Base-by-base conservation (phyloP, 2,329 filamentous ascomycete genomes). In the Falciphora oryzae region DNA sequence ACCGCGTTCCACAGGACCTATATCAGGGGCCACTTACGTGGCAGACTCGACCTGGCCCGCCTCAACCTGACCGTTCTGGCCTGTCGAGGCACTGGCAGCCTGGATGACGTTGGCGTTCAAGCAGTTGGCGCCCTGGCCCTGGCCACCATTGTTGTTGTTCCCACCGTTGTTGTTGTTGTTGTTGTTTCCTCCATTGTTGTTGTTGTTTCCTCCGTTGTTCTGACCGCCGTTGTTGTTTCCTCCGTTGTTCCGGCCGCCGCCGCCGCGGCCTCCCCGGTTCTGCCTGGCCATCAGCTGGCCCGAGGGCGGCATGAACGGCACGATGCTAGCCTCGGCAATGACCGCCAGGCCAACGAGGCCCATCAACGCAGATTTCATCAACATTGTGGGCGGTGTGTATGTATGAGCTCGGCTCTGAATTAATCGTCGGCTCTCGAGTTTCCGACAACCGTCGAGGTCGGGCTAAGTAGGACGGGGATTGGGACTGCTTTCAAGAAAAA, bases 31-130 rank as follows among this genome's bases (percentile, higher is more conserved):
- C 5, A 68, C 84, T 73, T 71, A 85, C 80, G 81, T 85, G 18
- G 71, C 69, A 8, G 85, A 87, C 53, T 81, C 76, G 35, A 81
- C 73, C 71, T 86, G 84, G 61, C 81, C 82, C 0, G 76, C 75
- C 22, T 71, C 69, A 16, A 71, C 73, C 6, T 72, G 75, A 27
- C 77, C 76, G 63, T 76, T 73, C 69, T 83, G 78, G 60, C 83
- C 84, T 53, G 83, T 80, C 16, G 73, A 72, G 64, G 77, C 72
- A 8, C 83, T 85, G 61, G 78, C 83, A 25, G 76, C 78, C 72
- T 86, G 83, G 59, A 85, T 63, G 63, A 76, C 79, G 61, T 80
- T 74, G 18, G 75, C 67, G 35, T 77, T 68, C 53, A 87, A 73
- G 63, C 76, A 79, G 60, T 25, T 70, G 50, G 67, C 70, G 61